A percentile compares a stretch with the other conserved stretches of the same genome.
phyloP scores from a whole-genome alignment of 495 filamentous ascomycete species.

The Podospora conica region DNA sequence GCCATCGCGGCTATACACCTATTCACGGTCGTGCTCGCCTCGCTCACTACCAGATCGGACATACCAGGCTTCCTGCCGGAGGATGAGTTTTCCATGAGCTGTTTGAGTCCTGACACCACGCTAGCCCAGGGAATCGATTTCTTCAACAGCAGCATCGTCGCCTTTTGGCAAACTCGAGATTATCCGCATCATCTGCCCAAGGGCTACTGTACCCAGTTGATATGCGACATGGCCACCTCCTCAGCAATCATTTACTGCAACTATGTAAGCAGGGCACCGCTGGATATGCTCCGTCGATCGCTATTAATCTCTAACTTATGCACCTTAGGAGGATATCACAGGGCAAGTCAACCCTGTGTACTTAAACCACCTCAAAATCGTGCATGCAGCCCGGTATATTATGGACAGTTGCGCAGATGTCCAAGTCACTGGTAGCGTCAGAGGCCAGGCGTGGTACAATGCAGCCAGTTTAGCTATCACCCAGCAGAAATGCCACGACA shows the following conservation, averaged over 20 bases:
- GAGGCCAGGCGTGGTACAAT: not conserved
- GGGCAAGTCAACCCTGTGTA: too few relatives aligned
- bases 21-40: not conserved
- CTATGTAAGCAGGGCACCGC: not conserved
- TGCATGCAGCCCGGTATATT: not conserved
- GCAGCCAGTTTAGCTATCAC: not conserved
- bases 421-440: too few relatives aligned
- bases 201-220: not conserved
- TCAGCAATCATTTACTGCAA: not conserved
- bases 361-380: too few relatives aligned
- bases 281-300: not conserved
- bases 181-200: too few relatives aligned
- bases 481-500: not conserved
- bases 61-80: too few relatives aligned
- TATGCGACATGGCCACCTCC: not conserved
- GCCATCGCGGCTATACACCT: not conserved
- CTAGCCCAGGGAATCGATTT: not conserved
- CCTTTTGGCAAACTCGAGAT: too few relatives aligned
- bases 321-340: too few relatives aligned
- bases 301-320: not conserved
- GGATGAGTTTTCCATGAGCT: too few relatives aligned
- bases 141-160: too few relatives aligned
- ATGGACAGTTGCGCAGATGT: too few relatives aligned
- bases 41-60: too few relatives aligned
- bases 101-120: too few relatives aligned